Percentiles rank a stretch among this genome's conserved stretches.
These are phyloP conservation scores for Polytolypa hystricis DNA, from an alignment of 2,329 filamentous ascomycete species.

Conservation along the genomic window DNA sequence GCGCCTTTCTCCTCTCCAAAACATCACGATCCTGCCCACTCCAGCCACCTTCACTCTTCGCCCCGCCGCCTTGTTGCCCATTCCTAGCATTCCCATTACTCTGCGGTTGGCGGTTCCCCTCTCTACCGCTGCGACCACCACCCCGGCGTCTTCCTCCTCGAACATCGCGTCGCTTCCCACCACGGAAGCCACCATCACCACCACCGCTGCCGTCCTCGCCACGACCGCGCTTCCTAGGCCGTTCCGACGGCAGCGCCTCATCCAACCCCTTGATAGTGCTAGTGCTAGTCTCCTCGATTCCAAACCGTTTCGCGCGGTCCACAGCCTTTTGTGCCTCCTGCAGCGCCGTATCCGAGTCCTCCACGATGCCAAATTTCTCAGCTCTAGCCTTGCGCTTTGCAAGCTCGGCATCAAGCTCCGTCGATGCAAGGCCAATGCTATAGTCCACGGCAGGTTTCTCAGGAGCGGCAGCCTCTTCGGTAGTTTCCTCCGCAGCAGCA, in stretches of 20 bases:
- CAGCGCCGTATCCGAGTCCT: constrained; percentile 27
- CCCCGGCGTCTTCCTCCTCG: constrained; percentile 15
- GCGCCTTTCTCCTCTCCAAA: constrained; percentile 38
- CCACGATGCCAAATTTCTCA: constrained; percentile 38
- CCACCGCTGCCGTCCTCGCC: constrained; percentile 25
- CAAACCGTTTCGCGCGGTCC: constrained; percentile 38
- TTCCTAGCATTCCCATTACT: constrained; percentile 8
- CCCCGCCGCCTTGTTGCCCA: constrained; percentile 2
- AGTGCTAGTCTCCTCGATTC: constrained; percentile 15
- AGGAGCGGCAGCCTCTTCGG: constrained; percentile 12
- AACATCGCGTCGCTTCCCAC: constrained; percentile 32
- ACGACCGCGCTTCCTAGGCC: constrained; percentile 30
- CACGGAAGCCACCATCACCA: constrained; percentile 24
- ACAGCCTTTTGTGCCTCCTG: constrained; percentile 35
- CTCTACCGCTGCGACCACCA: constrained; percentile 12
- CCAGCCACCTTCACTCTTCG: constrained; percentile 9
- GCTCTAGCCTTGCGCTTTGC: constrained; percentile 39
- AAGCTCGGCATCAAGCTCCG: constrained; percentile 36
- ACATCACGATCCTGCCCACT: constrained; percentile 34
- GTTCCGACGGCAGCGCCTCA: constrained; percentile 34
- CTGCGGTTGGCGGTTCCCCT: constrained; percentile 11
- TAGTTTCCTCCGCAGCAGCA: constrained; percentile 10
- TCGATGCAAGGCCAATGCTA: constrained; percentile 31
- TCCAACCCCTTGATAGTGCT: constrained; percentile 33
- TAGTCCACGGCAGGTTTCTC: constrained; percentile 28